These are phyloP conservation scores for Dioscorea dumetorum DNA, from an alignment of 106 monocot genomes.

Conservation along the genomic window DNA sequence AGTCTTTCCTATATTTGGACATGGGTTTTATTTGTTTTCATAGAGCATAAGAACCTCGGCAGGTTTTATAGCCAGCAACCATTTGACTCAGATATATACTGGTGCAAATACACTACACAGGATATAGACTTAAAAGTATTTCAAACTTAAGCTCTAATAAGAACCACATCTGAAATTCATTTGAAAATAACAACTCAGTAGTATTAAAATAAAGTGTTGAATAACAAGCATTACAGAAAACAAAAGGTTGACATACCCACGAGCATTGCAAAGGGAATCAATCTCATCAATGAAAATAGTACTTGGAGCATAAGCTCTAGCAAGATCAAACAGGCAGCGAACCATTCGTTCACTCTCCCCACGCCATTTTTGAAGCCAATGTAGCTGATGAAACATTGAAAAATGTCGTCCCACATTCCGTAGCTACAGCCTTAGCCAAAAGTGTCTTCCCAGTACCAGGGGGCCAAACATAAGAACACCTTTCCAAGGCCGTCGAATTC, in stretches of 20 bases:
- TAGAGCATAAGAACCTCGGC: too few species aligned
- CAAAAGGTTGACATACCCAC: conserved; percentile 51
- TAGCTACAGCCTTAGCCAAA: conserved; percentile 95
- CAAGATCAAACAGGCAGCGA: conserved; percentile 90
- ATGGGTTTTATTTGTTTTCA: too few species aligned
- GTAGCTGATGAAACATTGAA: conserved; percentile 99
- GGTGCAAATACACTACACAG: too few species aligned
- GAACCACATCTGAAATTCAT: background rate
- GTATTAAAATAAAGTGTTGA: too few species aligned
- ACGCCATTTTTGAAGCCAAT: conserved; percentile 99
- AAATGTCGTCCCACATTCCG: conserved; percentile 98
- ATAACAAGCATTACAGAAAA: background rate
- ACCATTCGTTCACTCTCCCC: conserved; percentile 99
- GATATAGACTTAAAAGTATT: background rate
- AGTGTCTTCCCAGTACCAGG: conserved; percentile 98
- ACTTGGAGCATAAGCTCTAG: conserved; percentile 95
- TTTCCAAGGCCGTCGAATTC: conserved; percentile 97
- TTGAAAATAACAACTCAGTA: too few species aligned
- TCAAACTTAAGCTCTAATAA: background rate
- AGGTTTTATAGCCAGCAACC: too few species aligned
- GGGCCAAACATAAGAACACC: conserved; percentile 99
- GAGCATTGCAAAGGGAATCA: conserved; percentile 96
- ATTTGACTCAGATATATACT: too few species aligned
- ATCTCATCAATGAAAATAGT: conserved; percentile 99
- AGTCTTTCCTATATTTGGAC: too few species aligned